Percentiles rank a stretch among this genome's conserved stretches.
Conservation (phyloP, 106 monocot species). For the Triglochin maritima region DNA sequence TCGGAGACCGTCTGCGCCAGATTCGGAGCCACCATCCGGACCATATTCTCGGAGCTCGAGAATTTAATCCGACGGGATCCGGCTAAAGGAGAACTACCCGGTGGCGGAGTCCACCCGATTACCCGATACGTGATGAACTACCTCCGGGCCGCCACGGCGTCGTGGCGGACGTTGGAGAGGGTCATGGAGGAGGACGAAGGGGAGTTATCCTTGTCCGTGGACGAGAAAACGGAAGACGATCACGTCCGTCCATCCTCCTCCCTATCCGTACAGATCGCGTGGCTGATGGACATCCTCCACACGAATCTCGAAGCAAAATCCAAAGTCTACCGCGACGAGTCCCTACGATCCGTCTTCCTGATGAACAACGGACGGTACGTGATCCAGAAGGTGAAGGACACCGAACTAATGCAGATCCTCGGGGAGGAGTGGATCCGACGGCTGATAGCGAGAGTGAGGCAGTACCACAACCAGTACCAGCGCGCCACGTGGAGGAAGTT, state of each 20-base stretch:
- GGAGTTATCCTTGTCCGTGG: not conserved
- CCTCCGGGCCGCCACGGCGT: slow-evolving; percentile 78
- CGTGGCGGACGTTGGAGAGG: slow-evolving; percentile 54
- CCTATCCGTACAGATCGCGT: slow-evolving; percentile 3
- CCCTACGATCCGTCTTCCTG: slow-evolving; percentile 3
- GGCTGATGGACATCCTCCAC: slow-evolving; percentile 11
- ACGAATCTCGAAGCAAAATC: slow-evolving; percentile 6
- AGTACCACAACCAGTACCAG: slow-evolving; percentile 6
- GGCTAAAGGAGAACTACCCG: slow-evolving; percentile 22
- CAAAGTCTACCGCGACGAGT: not conserved
- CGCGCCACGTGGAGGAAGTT: slow-evolving; percentile 6
- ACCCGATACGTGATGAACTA: slow-evolving; percentile 91
- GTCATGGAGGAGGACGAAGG: slow-evolving; percentile 56
- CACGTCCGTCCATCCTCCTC: not conserved
- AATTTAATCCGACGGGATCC: slow-evolving; percentile 13
- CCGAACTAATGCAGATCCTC: slow-evolving; percentile 7
- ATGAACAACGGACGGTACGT: slow-evolving; percentile 14
- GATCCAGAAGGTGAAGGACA: slow-evolving; percentile 7
- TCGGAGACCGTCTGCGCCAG: not conserved
- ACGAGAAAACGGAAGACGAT: not conserved
- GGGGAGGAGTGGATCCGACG: slow-evolving; percentile 10
- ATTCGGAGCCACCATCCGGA: slow-evolving; percentile 11
- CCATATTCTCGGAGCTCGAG: slow-evolving; percentile 16
- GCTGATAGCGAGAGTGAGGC: not conserved
- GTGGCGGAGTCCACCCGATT: slow-evolving; percentile 79